These are phyloP conservation scores for Prunus fruticosa DNA, from an alignment of 306 rosid species.

Conservation along the genomic window DNA sequence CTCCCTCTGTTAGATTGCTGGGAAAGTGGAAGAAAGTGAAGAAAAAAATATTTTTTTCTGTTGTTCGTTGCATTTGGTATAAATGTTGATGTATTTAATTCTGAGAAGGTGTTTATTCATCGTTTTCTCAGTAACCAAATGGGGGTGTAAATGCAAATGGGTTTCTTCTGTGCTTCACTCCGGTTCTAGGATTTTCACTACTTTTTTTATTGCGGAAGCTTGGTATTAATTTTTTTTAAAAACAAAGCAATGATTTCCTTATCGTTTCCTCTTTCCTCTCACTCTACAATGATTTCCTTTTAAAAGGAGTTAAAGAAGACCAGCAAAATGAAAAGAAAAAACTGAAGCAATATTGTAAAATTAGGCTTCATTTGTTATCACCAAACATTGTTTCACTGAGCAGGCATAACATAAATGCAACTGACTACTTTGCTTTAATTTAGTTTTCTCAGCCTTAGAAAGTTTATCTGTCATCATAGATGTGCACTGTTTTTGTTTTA, in stretches of 20 bases:
- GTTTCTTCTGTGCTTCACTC: neutral
- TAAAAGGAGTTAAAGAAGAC: slow-evolving; percentile 22
- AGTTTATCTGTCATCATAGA: neutral
- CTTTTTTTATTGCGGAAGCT: neutral
- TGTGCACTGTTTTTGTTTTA: neutral
- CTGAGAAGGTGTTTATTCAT: neutral
- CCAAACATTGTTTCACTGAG: slow-evolving; percentile 5
- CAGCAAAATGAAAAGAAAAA: neutral
- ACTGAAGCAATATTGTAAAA: slow-evolving; percentile 20
- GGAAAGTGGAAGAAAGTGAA: slow-evolving; percentile 13
- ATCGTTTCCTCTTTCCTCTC: neutral
- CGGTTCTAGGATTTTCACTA: slow-evolving; percentile 3
- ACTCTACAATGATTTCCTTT: slow-evolving; percentile 22
- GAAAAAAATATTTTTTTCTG: neutral
- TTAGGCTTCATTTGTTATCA: slow-evolving; percentile 10
- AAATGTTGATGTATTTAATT: neutral
- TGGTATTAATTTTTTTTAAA: neutral
- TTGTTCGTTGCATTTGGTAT: neutral
- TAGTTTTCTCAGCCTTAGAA: neutral
- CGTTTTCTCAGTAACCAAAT: slow-evolving; percentile 11
- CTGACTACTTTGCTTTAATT: neutral
- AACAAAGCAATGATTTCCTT: neutral
- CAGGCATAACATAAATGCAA: slow-evolving; percentile 3
- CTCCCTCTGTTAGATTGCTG: slow-evolving; percentile 22
- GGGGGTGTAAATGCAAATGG: slow-evolving; percentile 11